Base-by-base conservation (phyloP, 1,284 basidiomycete genomes). In the Cryptococcus hybrid region DNA sequence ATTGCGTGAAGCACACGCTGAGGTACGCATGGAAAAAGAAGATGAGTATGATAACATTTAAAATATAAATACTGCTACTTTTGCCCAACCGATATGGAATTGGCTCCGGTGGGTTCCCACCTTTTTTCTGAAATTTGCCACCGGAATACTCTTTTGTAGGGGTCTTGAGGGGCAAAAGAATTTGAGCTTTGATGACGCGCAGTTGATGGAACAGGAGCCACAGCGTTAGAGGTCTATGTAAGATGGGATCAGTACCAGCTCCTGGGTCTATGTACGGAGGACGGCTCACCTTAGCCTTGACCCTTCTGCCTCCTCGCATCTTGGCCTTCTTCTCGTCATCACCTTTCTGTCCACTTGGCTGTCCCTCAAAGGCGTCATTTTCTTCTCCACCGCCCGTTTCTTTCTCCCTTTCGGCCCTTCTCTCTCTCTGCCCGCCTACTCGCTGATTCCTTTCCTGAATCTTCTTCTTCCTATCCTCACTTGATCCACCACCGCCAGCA, bases 401-500 rank as follows among this genome's bases (percentile, higher is more conserved):
- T n/a, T 56, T 57, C 56, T 66, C 67, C 61, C 57, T 64, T 54
- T 68, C 69, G 37, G 54, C 66, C 66, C 49, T 60, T 60, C 56
- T 67, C 50, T 59, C 90, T 65, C 91, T 80, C 77, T 93, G 86
- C 43, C 78, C 83, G 53, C 86, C 81, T 42, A 94, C 71, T 46
- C 84, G 83, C 73, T 87, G 86, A 69, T 94, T 92, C 51, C 90
- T 82, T 67, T 85, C 83, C 63, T 84, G 83, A 15, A 95, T 78
- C 79, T 94, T 95, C 56, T 81, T 77, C 59, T 87, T 70, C 40
- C 92, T 81, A 9, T 77, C 70, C 30, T 86, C 86, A 44, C 88
- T 83, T 70, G 88, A 89, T 0, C 93, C 93, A 3, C 93, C 93
- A 8, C 93, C 93, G 2, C 93, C 93, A 0, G 90, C 92, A 1